These are phyloP conservation scores for Capsella bursapastoris DNA, from an alignment of 345 rosid genomes.

Conservation along the genomic window DNA sequence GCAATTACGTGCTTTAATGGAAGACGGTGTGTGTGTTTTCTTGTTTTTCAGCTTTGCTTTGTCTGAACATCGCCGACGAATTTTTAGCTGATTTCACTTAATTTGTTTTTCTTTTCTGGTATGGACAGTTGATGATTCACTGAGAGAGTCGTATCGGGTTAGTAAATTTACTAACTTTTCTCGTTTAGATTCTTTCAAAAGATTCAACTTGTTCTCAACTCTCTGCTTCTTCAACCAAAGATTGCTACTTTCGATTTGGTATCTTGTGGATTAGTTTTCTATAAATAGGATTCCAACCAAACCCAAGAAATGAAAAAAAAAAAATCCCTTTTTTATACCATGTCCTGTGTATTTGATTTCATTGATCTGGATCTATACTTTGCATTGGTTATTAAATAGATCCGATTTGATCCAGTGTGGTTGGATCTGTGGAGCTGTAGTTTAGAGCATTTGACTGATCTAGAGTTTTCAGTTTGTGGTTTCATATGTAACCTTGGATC, in stretches of 20 bases:
- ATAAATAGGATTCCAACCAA: not conserved
- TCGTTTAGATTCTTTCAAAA: conserved; percentile 13
- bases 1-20: conserved; percentile 74
- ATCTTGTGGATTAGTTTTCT: conserved; percentile 4
- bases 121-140: conserved; percentile 69
- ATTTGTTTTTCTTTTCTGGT: not conserved
- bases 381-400: conserved; percentile 8
- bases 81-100: not conserved
- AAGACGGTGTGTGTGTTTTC: conserved; percentile 54
- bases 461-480: not conserved
- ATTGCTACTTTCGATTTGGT: conserved; percentile 10
- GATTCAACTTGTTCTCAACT: conserved; percentile 10
- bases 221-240: conserved; percentile 19
- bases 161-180: conserved; percentile 33
- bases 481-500: not conserved
- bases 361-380: conserved; percentile 27
- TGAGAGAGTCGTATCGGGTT: conserved; percentile 75
- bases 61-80: conserved; percentile 38
- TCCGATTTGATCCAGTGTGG: conserved; percentile 6
- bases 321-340: not conserved
- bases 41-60: conserved; percentile 20
- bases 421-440: conserved; percentile 34
- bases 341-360: conserved; percentile 27
- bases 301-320: not conserved
- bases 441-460: not conserved